Evolutionary conservation across 768 basidiomycete species (phyloP), one percentile per base, ranked within the genome.

Genomic region (Sutorius australiensis): DNA sequence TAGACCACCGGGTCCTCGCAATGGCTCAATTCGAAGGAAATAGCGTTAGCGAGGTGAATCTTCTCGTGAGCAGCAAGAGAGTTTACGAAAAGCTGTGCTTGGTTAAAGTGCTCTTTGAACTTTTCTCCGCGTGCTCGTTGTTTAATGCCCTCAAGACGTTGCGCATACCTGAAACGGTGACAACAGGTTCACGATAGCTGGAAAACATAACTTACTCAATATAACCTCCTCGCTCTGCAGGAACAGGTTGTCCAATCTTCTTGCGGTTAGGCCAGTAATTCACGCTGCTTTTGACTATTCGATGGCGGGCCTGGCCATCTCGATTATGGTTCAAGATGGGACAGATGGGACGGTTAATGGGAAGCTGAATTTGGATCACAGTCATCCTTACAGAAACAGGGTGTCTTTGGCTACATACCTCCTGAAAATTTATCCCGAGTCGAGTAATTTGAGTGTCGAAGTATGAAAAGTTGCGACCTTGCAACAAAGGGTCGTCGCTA

Each of bases 241-340:
- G 66, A 13, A 78, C 75, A 0, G 86, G 84, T 12, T 68, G 70
- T 12, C 75, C 77, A 6, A 73, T 64, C 11, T 73, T 66, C 41
- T 79, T 76, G 11, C 92, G 80, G 64, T 94, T 94, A 0, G 93
- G 93, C 80, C 82, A 89, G 63, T 95, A 95, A 60, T 92, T 92
- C 61, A 86, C 69, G 5, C 55, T 67, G 47, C 78, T 79, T 62
- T 78, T 81, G 40, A 75, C 72, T 53, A 89, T 88, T 28, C 73
- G 79, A 54, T 80, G 77, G 44, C 84, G 77, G 51, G 70, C 67
- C 55, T 75, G 64, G 1, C 88, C 87, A 59, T 84, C 86, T 36
- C 87, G 81, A 38, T 87, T 73, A 53, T 81, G 76, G 60, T 84
- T 88, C 69, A 88, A 67, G 30, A 89, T 81, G 1, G 88, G 89